phyloP scores from a whole-genome alignment of 176 grass and related monocot species.

The Typha latifolia region DNA sequence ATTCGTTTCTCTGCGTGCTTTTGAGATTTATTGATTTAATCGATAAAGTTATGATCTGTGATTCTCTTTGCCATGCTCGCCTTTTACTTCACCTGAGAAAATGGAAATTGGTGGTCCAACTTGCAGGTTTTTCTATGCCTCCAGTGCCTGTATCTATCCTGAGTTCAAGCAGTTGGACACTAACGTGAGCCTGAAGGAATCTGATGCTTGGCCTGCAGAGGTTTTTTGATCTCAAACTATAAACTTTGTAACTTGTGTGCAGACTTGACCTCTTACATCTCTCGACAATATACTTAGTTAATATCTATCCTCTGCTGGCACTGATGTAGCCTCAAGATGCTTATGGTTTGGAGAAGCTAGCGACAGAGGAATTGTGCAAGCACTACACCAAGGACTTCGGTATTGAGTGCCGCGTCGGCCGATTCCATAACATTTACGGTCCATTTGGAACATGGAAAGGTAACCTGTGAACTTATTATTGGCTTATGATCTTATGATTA shows the following conservation, averaged over 20 bases:
- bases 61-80: background rate
- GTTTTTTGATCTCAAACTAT: conserved; percentile 25
- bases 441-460: conserved; percentile 23
- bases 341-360: conserved; percentile 20
- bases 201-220: conserved; percentile 71
- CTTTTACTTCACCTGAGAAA: too few species aligned
- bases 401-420: conserved; percentile 11
- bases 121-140: conserved; percentile 61
- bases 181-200: conserved; percentile 56
- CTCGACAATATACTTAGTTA: background rate
- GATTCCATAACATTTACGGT: conserved; percentile 21
- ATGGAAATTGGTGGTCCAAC: too few species aligned
- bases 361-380: conserved; percentile 21
- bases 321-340: conserved; percentile 10
- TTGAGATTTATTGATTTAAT: background rate
- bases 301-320: background rate
- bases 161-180: conserved; percentile 69
- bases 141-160: conserved; percentile 61
- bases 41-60: background rate
- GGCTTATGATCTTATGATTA: too few species aligned
- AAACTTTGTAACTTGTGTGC: background rate
- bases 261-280: background rate
- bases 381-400: conserved; percentile 24
- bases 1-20: too few species aligned
- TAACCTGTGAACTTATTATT: background rate